Conservation (phyloP, 768 basidiomycete species). For the Tylopilus sp. region DNA sequence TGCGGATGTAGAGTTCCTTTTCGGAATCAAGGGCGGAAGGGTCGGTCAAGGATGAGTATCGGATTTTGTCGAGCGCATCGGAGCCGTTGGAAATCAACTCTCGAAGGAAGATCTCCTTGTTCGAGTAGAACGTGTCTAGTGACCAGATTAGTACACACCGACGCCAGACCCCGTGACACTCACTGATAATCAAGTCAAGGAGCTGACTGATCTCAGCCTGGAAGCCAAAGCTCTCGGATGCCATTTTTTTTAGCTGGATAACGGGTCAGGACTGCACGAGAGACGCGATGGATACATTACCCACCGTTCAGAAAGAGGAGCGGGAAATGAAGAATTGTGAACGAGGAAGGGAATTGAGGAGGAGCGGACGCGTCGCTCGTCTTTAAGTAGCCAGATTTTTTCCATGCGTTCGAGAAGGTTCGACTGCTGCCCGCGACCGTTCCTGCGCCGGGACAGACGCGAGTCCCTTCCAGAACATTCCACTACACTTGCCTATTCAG, state of each 20-base stretch:
- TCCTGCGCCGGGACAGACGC: constrained; percentile 7
- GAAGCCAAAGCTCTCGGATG: constrained; percentile 89
- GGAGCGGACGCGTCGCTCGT: constrained; percentile 18
- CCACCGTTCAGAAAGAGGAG: constrained; percentile 16
- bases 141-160: constrained; percentile 8
- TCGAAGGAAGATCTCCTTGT: constrained; percentile 99
- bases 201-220: constrained; percentile 99
- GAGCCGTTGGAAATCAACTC: constrained; percentile 97
- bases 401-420: constrained; percentile 44
- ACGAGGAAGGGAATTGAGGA: constrained; percentile 8
- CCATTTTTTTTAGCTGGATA: constrained; percentile 50
- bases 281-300: not conserved
- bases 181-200: constrained; percentile 98
- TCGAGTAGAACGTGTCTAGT: constrained; percentile 98
- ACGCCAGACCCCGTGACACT: constrained; percentile 27
- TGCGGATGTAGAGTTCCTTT: constrained; percentile 93
- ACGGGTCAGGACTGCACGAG: constrained; percentile 10
- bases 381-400: constrained; percentile 35
- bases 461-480: constrained; percentile 36
- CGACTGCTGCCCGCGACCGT: constrained; percentile 24
- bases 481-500: constrained; percentile 27
- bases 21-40: constrained; percentile 83
- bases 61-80: constrained; percentile 99
- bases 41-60: constrained; percentile 94
- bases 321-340: constrained; percentile 7